phyloP scores from a whole-genome alignment of 176 grass and related monocot species.

The Otatea glauca region DNA sequence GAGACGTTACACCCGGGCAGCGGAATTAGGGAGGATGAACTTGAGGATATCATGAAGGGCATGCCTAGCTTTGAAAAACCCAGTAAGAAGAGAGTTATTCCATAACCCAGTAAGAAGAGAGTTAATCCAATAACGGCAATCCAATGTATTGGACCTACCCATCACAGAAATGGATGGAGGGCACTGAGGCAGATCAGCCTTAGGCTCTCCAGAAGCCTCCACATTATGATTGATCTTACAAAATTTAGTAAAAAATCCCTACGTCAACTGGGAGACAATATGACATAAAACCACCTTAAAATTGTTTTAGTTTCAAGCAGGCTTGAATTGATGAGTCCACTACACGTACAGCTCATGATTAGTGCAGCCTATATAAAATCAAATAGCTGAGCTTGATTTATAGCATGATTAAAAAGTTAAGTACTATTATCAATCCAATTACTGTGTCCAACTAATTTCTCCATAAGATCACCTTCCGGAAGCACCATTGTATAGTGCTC shows the following conservation, averaged over 20 bases:
- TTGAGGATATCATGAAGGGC: too few species aligned
- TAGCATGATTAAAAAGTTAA: not conserved
- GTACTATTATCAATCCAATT: not conserved
- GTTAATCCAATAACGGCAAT: too few species aligned
- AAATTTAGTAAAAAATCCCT: too few species aligned
- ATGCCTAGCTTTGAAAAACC: too few species aligned
- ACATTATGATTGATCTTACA: not conserved
- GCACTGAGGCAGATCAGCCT: too few species aligned
- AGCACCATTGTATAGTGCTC: not conserved
- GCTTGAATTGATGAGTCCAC: constrained; percentile 4
- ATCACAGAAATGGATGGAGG: too few species aligned
- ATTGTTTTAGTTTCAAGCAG: not conserved
- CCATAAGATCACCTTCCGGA: not conserved
- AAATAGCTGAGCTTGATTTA: not conserved
- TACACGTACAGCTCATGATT: not conserved
- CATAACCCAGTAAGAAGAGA: too few species aligned
- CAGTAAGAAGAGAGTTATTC: too few species aligned
- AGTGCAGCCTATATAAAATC: not conserved
- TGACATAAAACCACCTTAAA: not conserved
- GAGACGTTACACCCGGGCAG: too few species aligned
- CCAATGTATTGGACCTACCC: too few species aligned
- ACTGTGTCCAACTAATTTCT: not conserved
- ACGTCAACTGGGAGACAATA: not conserved
- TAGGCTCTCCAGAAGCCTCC: not conserved
- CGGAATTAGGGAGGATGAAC: too few species aligned